Evolutionary conservation across 768 basidiomycete genomes (phyloP).

Genomic region (Cystobasidium ongulense): DNA sequence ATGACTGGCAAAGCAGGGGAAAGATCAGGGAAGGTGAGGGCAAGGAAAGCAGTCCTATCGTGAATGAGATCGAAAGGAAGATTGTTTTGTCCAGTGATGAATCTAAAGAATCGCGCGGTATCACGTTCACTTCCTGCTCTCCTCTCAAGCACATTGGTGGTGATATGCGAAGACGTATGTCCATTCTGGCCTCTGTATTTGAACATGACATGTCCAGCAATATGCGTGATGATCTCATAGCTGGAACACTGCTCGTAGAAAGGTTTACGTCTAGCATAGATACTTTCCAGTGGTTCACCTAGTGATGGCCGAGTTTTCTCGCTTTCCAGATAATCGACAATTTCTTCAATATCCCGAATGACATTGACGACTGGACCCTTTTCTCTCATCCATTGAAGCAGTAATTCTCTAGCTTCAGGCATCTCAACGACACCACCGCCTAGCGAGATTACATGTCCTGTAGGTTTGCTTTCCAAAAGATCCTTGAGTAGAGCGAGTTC

Average conservation of each 20-base stretch:
- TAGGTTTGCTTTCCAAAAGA: slow-evolving; percentile 54
- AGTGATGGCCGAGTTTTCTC: slow-evolving; percentile 78
- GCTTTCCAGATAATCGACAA: slow-evolving; percentile 67
- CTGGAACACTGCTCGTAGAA: slow-evolving; percentile 77
- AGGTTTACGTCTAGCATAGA: slow-evolving; percentile 70
- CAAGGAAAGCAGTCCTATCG: slow-evolving; percentile 78
- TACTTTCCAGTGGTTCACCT: slow-evolving; percentile 74
- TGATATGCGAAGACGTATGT: slow-evolving; percentile 6
- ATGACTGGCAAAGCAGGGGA: slow-evolving; percentile 60
- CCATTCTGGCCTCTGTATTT: slow-evolving; percentile 33
- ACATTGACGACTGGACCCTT: slow-evolving; percentile 67
- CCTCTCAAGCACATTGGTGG: slow-evolving; percentile 44
- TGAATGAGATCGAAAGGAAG: slow-evolving; percentile 50
- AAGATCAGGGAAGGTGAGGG: slow-evolving; percentile 83
- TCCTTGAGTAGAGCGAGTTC: slow-evolving; percentile 65
- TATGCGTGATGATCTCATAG: slow-evolving; percentile 74
- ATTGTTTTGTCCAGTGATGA: slow-evolving; percentile 64
- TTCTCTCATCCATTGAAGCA: slow-evolving; percentile 57
- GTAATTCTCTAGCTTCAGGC: slow-evolving; percentile 60
- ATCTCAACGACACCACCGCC: slow-evolving; percentile 94
- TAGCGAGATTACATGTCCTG: slow-evolving; percentile 70
- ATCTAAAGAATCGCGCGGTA: slow-evolving; percentile 74
- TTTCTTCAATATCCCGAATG: slow-evolving; percentile 60
- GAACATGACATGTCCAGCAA: slow-evolving; percentile 40
- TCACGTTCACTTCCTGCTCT: slow-evolving; percentile 49